phyloP scores from a whole-genome alignment of 2,329 filamentous ascomycete genomes.

The Rhynchosporium secalis region DNA sequence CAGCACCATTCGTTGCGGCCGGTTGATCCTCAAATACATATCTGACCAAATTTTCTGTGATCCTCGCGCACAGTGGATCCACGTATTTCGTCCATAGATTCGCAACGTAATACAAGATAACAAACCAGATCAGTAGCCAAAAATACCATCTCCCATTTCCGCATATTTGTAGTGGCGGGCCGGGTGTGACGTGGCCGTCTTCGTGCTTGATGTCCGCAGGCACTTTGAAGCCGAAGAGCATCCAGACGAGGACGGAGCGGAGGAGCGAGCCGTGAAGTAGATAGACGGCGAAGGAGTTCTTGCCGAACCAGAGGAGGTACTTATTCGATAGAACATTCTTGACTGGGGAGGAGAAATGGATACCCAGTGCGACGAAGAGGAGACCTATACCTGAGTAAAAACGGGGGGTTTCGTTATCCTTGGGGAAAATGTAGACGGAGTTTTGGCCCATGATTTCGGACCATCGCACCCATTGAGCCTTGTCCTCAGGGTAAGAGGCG shows the following conservation, averaged over 20 bases:
- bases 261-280: conserved; percentile 62
- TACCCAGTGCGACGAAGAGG: conserved; percentile 50
- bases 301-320: conserved; percentile 61
- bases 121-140: conserved; percentile 48
- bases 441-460: conserved; percentile 47
- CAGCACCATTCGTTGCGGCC: conserved; percentile 10
- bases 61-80: conserved; percentile 51
- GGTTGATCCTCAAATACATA: conserved; percentile 34
- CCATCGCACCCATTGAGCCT: conserved; percentile 55
- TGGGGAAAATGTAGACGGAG: conserved; percentile 48
- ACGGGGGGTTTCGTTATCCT: conserved; percentile 50
- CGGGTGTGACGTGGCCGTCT: conserved; percentile 41
- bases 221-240: conserved; percentile 53
- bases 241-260: conserved; percentile 59
- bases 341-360: conserved; percentile 52
- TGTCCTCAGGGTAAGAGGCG: conserved; percentile 60
- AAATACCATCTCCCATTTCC: conserved; percentile 43
- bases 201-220: conserved; percentile 34
- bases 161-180: conserved; percentile 42
- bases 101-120: conserved; percentile 48
- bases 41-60: conserved; percentile 44
- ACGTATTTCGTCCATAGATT: conserved; percentile 55
- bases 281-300: conserved; percentile 65
- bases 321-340: conserved; percentile 55
- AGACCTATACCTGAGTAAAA: conserved; percentile 52